Base-by-base conservation (phyloP, 768 basidiomycete species). In the Mycena floridula region DNA sequence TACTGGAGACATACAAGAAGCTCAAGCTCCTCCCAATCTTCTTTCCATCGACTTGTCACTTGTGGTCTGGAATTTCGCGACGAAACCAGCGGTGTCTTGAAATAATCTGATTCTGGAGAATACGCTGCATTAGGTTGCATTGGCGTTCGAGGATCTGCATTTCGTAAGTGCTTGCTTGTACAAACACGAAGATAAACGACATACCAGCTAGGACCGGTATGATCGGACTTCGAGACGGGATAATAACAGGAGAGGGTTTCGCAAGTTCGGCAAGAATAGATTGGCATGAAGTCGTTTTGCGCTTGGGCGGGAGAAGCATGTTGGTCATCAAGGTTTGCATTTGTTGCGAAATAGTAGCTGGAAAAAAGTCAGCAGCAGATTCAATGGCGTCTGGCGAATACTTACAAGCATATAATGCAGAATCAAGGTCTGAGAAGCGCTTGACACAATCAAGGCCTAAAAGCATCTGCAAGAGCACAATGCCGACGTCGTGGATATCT, bases 11-110 rank as follows among this genome's bases (percentile, higher is more conserved):
- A 26, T 55, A 83, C 90, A 55, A 95, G 57, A 25, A 91, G 69
- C 57, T 95, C 93, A 7, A 96, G 66, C 58, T 95, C 92, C 56
- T 94, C 90, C 82, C 89, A 97, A 53, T 97, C 93, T 43, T 89
- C 85, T 54, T 89, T 87, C 81, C 91, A 97, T 47, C 93, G 67
- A 54, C 90, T 93, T 3, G 74, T 81, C 78, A 24, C 76, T 70
- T 22, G 73, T 59, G 21, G 62, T 58, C 13, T 57, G 52, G 4
- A 38, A 4, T 32, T 35, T 20, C 51, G 46, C 53, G 28, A 52
- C 52, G 49, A 55, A 41, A 44, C 55, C 8, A 61, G 52, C 11
- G 74, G 69, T 49, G 62, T 55, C 38, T 66, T 63, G 59, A 82
- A 81, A 57, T 82, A 85, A 32, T 82, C 83, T 7, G 70, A 68